Evolutionary conservation across 2,329 filamentous ascomycete genomes (phyloP), one percentile per base, ranked within the genome.

Genomic region (Cladophialophora immunda): DNA sequence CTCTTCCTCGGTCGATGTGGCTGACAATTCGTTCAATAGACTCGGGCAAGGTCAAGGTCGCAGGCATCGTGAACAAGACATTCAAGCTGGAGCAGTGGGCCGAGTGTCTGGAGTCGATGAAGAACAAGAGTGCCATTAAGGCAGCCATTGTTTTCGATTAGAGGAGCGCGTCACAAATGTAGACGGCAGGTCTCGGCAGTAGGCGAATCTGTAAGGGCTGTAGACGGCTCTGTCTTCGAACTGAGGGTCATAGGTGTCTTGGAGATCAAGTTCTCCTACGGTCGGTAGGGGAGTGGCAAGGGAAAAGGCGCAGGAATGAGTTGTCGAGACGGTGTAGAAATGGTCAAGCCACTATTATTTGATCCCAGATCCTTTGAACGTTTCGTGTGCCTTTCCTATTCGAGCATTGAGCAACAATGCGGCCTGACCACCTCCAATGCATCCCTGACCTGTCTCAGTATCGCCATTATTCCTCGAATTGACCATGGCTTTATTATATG

Each of bases 1-100:
- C 64, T 65, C 19, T 47, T 29, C 38, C n/a, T 30, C 8, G 11
- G 11, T 2, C 11, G 8, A 8, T 50, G 11, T 13, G 22, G 50
- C 68, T 70, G 52, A 70, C 63, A 36, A 22, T 25, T 3, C 29
- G n/a, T 29, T 38, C 29, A 47, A 62, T 45, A 69, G 80, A 81
- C 70, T 77, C 75, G 2, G 79, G 78, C 54, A 79, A 80, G 73
- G 75, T 81, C 52, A 78, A 77, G 69, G 78, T 90, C 58, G 81
- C 84, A 60, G 89, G 90, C 3, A 91, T 92, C 62, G 89, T 91
- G 70, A 91, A 91, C 80, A 91, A 91, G 82, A 86, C 84, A 5
- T 92, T 89, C 81, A 89, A 85, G 79, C 81, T 92, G n/a, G 89
- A 92, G 75, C 84, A 92, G 76, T 92, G 89, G 85, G 87, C 82